Percentiles rank a stretch among this genome's conserved stretches.
These are phyloP conservation scores for Paecilomyces niveus DNA, from an alignment of 2,329 filamentous ascomycete genomes.

Conservation along the genomic window DNA sequence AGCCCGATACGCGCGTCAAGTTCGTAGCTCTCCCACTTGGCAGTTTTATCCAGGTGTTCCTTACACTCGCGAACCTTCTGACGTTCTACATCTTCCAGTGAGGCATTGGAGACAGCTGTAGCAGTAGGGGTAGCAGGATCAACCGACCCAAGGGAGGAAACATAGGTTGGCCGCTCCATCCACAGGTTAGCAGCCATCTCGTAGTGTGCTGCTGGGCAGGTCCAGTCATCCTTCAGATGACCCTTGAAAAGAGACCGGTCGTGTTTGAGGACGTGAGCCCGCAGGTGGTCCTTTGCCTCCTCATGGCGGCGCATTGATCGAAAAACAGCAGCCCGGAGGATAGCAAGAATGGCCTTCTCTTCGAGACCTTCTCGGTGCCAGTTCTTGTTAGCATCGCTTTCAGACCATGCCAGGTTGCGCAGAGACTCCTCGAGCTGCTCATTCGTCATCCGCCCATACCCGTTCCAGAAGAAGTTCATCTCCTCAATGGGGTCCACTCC, in stretches of 20 bases:
- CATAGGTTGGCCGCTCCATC: constrained; percentile 51
- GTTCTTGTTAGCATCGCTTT: constrained; percentile 49
- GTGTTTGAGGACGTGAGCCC: constrained; percentile 56
- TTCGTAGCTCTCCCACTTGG: constrained; percentile 55
- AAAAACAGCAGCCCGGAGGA: constrained; percentile 61
- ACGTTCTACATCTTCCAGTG: constrained; percentile 18
- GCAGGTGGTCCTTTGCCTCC: constrained; percentile 60
- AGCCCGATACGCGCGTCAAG: constrained; percentile 51
- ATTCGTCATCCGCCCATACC: constrained; percentile 68
- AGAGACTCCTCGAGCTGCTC: constrained; percentile 59
- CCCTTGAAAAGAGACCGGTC: constrained; percentile 48
- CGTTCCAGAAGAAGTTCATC: constrained; percentile 93
- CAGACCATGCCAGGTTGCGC: constrained; percentile 59
- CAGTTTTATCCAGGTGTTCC: constrained; percentile 50
- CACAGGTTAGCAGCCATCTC: constrained; percentile 79
- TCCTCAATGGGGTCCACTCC: constrained; percentile 77
- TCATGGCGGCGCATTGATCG: constrained; percentile 56
- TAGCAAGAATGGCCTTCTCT: constrained; percentile 57
- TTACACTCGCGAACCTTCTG: constrained; percentile 46
- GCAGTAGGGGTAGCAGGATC: background rate
- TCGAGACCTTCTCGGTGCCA: constrained; percentile 50
- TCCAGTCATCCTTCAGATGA: constrained; percentile 48
- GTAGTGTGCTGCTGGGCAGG: constrained; percentile 70
- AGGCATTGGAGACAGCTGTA: constrained; percentile 4
- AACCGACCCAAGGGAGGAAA: constrained; percentile 21